Percentiles rank a stretch among this genome's conserved stretches.
Evolutionary conservation across 495 filamentous ascomycete genomes (phyloP).

Genomic region (Oidiodendron maius): DNA sequence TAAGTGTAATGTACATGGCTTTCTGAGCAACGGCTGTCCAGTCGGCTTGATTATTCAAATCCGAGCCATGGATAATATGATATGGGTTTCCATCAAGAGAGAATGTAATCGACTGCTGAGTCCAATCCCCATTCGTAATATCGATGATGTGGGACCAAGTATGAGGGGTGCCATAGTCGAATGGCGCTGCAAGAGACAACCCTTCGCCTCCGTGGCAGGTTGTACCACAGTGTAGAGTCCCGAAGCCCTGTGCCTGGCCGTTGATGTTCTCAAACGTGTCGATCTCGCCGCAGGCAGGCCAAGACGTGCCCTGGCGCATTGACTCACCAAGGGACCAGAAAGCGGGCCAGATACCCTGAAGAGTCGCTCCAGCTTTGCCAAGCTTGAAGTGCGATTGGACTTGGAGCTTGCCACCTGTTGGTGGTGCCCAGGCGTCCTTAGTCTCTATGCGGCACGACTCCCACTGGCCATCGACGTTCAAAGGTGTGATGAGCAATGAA

Average conservation of each 20-base stretch:
- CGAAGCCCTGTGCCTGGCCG: constrained; percentile 35
- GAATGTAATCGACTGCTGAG: constrained; percentile 39
- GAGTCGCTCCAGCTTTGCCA: constrained; percentile 29
- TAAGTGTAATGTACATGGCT: constrained; percentile 40
- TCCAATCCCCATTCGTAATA: constrained; percentile 31
- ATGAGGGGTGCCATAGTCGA: constrained; percentile 40
- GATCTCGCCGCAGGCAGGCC: constrained; percentile 46
- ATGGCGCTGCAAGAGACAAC: constrained; percentile 23
- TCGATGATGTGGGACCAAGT: constrained; percentile 41
- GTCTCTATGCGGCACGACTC: constrained; percentile 44
- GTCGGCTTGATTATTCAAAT: constrained; percentile 27
- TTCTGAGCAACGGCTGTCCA: constrained; percentile 33
- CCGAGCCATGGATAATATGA: constrained; percentile 31
- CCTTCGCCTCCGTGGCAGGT: constrained; percentile 42
- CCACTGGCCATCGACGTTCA: constrained; percentile 31
- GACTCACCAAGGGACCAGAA: constrained; percentile 46
- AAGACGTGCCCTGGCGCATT: constrained; percentile 31
- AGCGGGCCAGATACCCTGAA: constrained; percentile 48
- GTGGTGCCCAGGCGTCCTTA: constrained; percentile 36
- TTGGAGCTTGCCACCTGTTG: constrained; percentile 30
- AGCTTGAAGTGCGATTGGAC: constrained; percentile 38
- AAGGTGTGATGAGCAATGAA: constrained; percentile 40
- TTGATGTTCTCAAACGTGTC: constrained; percentile 45
- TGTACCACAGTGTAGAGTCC: constrained; percentile 41
- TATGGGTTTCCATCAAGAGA: constrained; percentile 38